These are phyloP conservation scores for Krasilnikovozyma curviuscula DNA, from an alignment of 768 basidiomycete species.

Conservation along the genomic window DNA sequence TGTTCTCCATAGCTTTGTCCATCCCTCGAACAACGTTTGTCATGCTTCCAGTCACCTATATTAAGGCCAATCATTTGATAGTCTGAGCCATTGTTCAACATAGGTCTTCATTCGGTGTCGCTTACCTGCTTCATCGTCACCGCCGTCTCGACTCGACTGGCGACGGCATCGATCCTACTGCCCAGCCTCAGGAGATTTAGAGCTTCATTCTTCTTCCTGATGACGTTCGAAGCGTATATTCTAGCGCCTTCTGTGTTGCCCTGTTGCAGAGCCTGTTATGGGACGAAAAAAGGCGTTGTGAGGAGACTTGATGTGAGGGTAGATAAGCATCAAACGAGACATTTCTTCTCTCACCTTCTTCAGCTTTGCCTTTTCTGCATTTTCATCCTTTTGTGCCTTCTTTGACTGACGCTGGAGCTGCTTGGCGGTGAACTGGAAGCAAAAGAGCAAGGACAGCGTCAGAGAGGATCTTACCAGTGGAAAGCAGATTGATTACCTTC, in stretches of 20 bases:
- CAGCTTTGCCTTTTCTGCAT: conserved; percentile 61
- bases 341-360: too few relatives aligned
- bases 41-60: conserved; percentile 85
- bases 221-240: conserved; percentile 95
- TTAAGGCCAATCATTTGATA: too few relatives aligned
- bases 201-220: conserved; percentile 89
- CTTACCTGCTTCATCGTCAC: conserved; percentile 63
- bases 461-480: neutral
- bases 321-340: conserved; percentile 6
- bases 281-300: neutral
- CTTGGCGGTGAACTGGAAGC: conserved; percentile 83
- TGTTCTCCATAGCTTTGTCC: conserved; percentile 97
- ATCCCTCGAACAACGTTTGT: conserved; percentile 87
- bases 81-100: too few relatives aligned
- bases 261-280: conserved; percentile 67
- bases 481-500: conserved; percentile 39
- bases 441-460: neutral
- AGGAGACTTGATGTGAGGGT: neutral
- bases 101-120: neutral
- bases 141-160: conserved; percentile 89
- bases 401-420: conserved; percentile 81
- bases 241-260: conserved; percentile 91
- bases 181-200: conserved; percentile 76
- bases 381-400: conserved; percentile 94
- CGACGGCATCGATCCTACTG: conserved; percentile 88